Evolutionary conservation across 768 basidiomycete genomes (phyloP), one percentile per base, ranked within the genome.

Genomic region (Suillus lakei): DNA sequence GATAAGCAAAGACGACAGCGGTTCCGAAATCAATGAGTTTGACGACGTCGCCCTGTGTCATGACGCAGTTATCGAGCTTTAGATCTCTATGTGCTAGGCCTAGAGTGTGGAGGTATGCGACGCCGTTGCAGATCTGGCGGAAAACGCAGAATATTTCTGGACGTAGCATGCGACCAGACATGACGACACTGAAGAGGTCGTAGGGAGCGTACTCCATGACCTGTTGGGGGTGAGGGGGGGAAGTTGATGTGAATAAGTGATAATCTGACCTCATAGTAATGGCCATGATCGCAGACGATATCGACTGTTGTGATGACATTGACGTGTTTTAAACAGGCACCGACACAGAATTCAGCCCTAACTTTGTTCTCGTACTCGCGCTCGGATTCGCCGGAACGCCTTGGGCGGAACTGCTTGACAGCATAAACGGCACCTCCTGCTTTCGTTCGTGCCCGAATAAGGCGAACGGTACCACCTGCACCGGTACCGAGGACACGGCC

Each of bases 351-450:
- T 78, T 99, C 98, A 32, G 97, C 97, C 1, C 96, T 98, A 64
- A 99, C 96, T 81, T 99, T 99, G 83, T 98, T 97, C 88, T 98
- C 95, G 76, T 99, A 99, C 82, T 99, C 98, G 79, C 94, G 92
- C 79, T 96, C 94, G 32, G 86, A 86, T 82, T 99, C 98, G 38
- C 95, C 95, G 4, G 83, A 72, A 65, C 96, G 88, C 70, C 94
- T 93, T 51, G 96, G 92, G 56, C 97, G 85, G 73, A 99, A 99
- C 81, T 99, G 96, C 79, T 99, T 99, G 69, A 98, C 98, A 55
- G 98, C 98, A 77, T 91, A 99, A 60, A 95, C 90, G 60, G 85
- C 82, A 21, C 92, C 91, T 26, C 94, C 95, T 34, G 86, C 86
- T 84, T 97, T 98, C 69, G 73, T 80, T 75, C 84, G 86, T 65